Evolutionary conservation across 192 early-diverging fungal species (phyloP).

Genomic region (Thamnidium elegans): DNA sequence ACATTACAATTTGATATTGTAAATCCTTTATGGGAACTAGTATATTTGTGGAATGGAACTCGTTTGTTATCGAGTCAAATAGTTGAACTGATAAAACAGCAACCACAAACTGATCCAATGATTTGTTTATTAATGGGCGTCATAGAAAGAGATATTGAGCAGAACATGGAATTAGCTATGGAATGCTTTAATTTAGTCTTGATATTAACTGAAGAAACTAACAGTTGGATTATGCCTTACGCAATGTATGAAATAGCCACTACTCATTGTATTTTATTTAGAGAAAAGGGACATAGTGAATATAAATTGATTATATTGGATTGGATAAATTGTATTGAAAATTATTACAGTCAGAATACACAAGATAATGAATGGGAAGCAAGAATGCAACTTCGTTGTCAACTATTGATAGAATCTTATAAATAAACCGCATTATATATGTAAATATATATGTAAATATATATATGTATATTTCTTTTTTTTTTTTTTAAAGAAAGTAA

Average conservation of each 20-base stretch:
- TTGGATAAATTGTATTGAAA: conserved; percentile 5
- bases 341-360: conserved; percentile 4
- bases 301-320: not conserved
- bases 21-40: conserved; percentile 37
- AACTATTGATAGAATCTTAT: conserved; percentile 6
- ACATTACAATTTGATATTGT: conserved; percentile 16
- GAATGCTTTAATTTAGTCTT: not conserved
- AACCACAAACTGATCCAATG: not conserved
- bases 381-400: conserved; percentile 14
- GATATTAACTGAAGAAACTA: not conserved
- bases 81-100: too few relatives aligned
- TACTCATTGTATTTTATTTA: conserved; percentile 2
- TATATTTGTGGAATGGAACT: conserved; percentile 39
- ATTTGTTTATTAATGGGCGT: not conserved
- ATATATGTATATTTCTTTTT: not conserved
- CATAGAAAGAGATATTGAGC: conserved; percentile 6
- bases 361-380: conserved; percentile 6
- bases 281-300: not conserved
- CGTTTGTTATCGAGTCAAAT: not conserved
- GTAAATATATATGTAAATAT: not conserved
- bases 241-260: conserved; percentile 14
- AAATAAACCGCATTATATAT: conserved; percentile 12
- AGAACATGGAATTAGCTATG: not conserved
- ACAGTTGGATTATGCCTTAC: conserved; percentile 1
- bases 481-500: conserved; percentile 76